These are phyloP conservation scores for Tilletia setariae DNA, from an alignment of 1,284 basidiomycete genomes.

Conservation along the genomic window DNA sequence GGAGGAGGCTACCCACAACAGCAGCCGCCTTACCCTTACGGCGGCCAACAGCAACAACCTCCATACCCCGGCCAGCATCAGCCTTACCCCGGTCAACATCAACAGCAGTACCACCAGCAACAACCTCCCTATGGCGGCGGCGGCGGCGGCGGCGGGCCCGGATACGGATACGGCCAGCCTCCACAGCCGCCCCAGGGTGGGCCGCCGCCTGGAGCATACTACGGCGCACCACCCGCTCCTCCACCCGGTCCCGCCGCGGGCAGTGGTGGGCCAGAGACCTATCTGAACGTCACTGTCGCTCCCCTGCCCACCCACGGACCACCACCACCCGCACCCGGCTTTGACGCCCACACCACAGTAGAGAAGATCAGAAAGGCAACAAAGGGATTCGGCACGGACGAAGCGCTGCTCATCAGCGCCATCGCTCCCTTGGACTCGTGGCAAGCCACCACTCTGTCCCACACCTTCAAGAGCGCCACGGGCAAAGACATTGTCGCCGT, in stretches of 20 bases:
- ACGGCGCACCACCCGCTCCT: neutral
- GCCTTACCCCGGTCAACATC: slow-evolving; percentile 3
- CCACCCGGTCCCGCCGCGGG: too few species aligned
- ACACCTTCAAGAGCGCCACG: slow-evolving; percentile 44
- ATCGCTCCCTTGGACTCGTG: slow-evolving; percentile 45
- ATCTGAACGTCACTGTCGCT: slow-evolving; percentile 43
- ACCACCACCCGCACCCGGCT: slow-evolving; percentile 43
- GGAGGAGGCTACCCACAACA: slow-evolving; percentile 5
- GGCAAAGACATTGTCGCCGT: slow-evolving; percentile 47
- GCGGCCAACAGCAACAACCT: neutral
- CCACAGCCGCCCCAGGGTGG: neutral
- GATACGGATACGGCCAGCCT: slow-evolving; percentile 1
- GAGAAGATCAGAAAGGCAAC: slow-evolving; percentile 50
- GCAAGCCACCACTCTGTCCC: slow-evolving; percentile 40
- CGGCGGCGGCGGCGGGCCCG: neutral
- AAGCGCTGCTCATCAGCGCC: slow-evolving; percentile 36
- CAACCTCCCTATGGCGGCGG: slow-evolving; percentile 10
- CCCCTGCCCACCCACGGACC: slow-evolving; percentile 18
- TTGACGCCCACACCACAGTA: slow-evolving; percentile 41
- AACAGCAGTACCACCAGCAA: neutral
- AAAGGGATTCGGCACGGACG: slow-evolving; percentile 51
- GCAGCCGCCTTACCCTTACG: neutral
- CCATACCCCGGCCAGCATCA: slow-evolving; percentile 1
- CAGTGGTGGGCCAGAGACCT: slow-evolving; percentile 18
- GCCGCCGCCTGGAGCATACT: neutral